Conservation (phyloP, 495 filamentous ascomycete genomes). For the Opeltia flavorubescens region DNA sequence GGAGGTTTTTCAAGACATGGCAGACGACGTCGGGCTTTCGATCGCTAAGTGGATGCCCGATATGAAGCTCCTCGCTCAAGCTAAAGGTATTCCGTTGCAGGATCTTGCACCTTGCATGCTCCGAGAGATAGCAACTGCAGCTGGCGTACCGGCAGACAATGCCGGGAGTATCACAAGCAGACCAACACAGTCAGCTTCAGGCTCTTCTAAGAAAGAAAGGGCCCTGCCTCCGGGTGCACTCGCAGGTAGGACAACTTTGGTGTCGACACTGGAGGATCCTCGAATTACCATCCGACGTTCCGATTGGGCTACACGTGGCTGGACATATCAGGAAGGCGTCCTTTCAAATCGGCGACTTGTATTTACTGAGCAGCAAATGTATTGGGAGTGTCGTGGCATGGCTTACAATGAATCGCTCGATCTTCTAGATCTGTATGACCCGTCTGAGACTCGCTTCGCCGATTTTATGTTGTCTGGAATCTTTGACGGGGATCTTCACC, state of each 20-base stretch:
- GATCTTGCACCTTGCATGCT: neutral
- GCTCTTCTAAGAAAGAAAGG: too few relatives aligned
- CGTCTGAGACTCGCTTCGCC: neutral
- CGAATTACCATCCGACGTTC: conserved; percentile 10
- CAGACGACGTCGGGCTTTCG: neutral
- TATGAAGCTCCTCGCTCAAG: neutral
- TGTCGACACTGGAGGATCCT: neutral
- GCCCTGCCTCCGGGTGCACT: neutral
- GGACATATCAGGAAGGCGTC: conserved; percentile 29
- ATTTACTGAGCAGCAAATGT: conserved; percentile 21
- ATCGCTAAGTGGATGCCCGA: neutral
- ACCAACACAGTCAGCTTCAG: neutral
- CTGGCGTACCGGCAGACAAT: neutral
- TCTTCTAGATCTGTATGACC: too few relatives aligned
- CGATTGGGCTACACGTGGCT: conserved; percentile 22
- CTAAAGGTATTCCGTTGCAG: neutral
- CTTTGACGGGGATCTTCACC: neutral
- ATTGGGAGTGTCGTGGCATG: conserved; percentile 18
- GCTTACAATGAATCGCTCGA: neutral
- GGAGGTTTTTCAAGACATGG: neutral
- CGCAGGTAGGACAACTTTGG: neutral
- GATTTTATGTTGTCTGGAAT: neutral
- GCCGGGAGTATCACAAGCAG: neutral
- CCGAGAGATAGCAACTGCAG: neutral
- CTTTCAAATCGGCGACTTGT: conserved; percentile 20